Conservation (phyloP, 2,329 filamentous ascomycete species). For the Dothistroma pini region DNA sequence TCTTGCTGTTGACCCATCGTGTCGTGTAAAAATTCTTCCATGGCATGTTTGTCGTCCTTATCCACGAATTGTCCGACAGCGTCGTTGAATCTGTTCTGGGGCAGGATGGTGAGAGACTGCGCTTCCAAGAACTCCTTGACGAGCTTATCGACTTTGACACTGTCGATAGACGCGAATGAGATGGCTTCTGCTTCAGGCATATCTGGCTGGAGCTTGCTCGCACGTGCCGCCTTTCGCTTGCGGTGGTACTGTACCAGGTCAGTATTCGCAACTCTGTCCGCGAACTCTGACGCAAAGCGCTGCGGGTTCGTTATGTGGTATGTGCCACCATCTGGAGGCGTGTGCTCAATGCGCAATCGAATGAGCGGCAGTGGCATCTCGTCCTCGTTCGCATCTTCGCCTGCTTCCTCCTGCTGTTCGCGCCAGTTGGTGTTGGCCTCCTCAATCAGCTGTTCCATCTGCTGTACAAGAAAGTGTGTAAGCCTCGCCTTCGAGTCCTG, state of each 20-base stretch:
- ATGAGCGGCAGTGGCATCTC: conserved; percentile 73
- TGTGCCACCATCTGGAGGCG: conserved; percentile 74
- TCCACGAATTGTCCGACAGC: conserved; percentile 90
- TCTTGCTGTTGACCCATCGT: conserved; percentile 44
- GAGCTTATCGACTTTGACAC: conserved; percentile 81
- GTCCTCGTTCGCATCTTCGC: conserved; percentile 46
- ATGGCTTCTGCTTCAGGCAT: conserved; percentile 63
- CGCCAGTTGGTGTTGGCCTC: conserved; percentile 80
- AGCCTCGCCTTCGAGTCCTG: conserved; percentile 59
- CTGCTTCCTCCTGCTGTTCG: conserved; percentile 63
- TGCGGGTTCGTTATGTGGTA: conserved; percentile 95
- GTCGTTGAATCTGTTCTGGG: conserved; percentile 87
- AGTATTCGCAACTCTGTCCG: conserved; percentile 84
- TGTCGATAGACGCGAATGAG: conserved; percentile 52
- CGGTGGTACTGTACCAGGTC: conserved; percentile 92
- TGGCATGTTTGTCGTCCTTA: conserved; percentile 91
- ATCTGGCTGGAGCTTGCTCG: conserved; percentile 51
- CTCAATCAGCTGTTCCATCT: conserved; percentile 84
- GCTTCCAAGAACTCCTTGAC: conserved; percentile 83
- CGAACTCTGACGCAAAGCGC: conserved; percentile 88
- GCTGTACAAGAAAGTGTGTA: conserved; percentile 68
- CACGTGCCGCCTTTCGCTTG: conserved; percentile 65
- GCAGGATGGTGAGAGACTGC: conserved; percentile 87
- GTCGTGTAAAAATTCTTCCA: conserved; percentile 53
- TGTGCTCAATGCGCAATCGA: conserved; percentile 85